Evolutionary conservation across 2,329 filamentous ascomycete genomes (phyloP), one percentile per base, ranked within the genome.

Genomic region (Pseudogymnoascus sp.): DNA sequence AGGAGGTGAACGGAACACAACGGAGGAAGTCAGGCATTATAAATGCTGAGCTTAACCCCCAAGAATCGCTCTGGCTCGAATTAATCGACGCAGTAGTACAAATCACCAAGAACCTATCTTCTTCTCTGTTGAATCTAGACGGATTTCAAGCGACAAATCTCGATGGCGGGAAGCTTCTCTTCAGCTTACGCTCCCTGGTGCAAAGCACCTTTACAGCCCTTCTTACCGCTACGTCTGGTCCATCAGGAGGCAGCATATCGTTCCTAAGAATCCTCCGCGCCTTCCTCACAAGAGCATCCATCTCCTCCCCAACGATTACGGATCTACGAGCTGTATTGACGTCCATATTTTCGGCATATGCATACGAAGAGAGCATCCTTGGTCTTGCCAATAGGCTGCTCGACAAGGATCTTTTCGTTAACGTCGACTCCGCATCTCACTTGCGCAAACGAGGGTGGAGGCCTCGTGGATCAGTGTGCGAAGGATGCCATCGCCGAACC

Each of bases 301-400:
- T 85, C 23, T 87, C 88, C 17, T 96, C 92, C 0, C 93, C 95
- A 0, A 96, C 90, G 11, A 80, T 99, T 1, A 88, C 91, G 1
- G 92, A 97, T 72, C 82, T 99, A 2, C 88, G 95, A 50, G 84
- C 85, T 6, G 93, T 97, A 0, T 83, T 99, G 1, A 81, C 86
- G 0, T 95, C 93, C 11, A 93, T 99, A 63, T 97, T 99, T 76
- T 87, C 93, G 0, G 93, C 95, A 0, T 99, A 99, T 73, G 88
- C 92, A 0, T 97, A 97, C 73, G 95, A 99, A 75, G 90, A 93
- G 73, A 93, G 90, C 0, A 90, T 99, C 15, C 82, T 99, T 19
- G 82, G 84, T 1, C 83, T 99, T 2, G 91, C 95, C 0, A 96
- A 93, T 73, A 83, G 88, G 3, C 86, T 99, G 63, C 81, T 99